Evolutionary conservation across 208 protist species (phyloP).

Genomic region (Crithidia brevicula): DNA sequence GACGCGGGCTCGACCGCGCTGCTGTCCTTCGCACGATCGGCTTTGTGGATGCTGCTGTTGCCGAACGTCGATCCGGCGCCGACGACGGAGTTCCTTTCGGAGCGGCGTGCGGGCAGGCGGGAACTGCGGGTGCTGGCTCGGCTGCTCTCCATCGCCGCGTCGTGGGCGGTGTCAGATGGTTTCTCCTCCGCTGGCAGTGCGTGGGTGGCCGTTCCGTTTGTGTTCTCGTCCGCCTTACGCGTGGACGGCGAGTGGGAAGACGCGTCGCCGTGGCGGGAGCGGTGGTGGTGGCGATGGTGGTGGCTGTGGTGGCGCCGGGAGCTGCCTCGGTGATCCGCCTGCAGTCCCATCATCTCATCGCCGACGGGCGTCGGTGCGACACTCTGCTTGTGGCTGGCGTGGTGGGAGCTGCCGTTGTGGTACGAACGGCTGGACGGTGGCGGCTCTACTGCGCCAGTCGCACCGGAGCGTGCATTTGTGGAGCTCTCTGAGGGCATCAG

Average conservation of each 20-base stretch:
- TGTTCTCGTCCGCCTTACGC: neutral
- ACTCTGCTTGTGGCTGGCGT: neutral
- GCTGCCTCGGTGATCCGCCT: conserved; percentile 5
- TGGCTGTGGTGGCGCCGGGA: conserved; percentile 14
- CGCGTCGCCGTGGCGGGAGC: neutral
- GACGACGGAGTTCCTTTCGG: conserved; percentile 5
- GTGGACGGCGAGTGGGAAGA: neutral
- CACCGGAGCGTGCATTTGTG: neutral
- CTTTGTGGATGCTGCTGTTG: neutral
- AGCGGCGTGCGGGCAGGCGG: conserved; percentile 20
- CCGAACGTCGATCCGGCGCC: neutral
- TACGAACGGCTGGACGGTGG: neutral
- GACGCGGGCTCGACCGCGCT: neutral
- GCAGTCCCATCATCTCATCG: neutral
- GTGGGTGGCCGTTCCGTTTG: neutral
- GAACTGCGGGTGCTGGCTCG: conserved; percentile 26
- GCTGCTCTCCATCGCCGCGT: conserved; percentile 11
- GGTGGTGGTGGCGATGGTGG: conserved; percentile 19
- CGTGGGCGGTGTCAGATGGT: too few relatives aligned
- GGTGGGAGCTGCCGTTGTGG: conserved; percentile 6
- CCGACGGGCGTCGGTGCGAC: neutral
- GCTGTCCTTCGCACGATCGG: neutral
- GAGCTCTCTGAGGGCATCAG: neutral
- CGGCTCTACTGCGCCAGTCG: neutral
- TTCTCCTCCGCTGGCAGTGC: neutral